Percentiles rank a stretch among this genome's conserved stretches.
Evolutionary conservation across 2,329 filamentous ascomycete genomes (phyloP).

Genomic region (Akanthomyces lecanii): DNA sequence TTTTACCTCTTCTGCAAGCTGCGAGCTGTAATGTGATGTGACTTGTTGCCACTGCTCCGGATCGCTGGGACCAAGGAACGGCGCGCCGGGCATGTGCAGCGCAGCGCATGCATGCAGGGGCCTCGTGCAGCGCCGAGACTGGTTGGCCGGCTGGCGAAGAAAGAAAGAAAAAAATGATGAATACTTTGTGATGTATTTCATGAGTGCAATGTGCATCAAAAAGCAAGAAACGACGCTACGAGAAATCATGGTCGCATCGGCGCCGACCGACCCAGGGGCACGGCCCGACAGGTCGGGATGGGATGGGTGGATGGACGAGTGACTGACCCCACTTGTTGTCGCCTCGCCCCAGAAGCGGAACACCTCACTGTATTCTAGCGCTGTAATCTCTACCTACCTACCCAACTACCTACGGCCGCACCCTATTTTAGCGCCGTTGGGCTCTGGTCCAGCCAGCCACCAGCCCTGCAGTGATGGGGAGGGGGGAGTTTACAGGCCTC

Average conservation of each 20-base stretch:
- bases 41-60: background rate
- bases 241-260: background rate
- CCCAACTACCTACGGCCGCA: no score
- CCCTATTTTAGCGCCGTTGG: no score
- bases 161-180: background rate
- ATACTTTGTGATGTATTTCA: background rate
- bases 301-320: no score
- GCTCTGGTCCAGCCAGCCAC: background rate
- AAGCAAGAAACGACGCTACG: background rate
- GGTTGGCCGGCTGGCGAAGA: no score
- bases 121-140: no score
- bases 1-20: background rate
- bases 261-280: background rate
- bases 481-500: background rate
- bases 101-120: background rate
- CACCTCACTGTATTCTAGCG: background rate
- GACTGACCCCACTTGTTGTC: background rate
- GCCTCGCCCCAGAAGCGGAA: background rate
- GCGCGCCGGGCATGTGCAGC: background rate
- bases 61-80: background rate
- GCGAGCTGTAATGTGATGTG: background rate
- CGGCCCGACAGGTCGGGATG: slow-evolving; percentile 9
- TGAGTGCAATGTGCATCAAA: background rate
- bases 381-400: no score
- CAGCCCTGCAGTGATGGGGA: background rate